Base-by-base conservation (phyloP, 2,329 filamentous ascomycete species). In the Triangularia setosa region DNA sequence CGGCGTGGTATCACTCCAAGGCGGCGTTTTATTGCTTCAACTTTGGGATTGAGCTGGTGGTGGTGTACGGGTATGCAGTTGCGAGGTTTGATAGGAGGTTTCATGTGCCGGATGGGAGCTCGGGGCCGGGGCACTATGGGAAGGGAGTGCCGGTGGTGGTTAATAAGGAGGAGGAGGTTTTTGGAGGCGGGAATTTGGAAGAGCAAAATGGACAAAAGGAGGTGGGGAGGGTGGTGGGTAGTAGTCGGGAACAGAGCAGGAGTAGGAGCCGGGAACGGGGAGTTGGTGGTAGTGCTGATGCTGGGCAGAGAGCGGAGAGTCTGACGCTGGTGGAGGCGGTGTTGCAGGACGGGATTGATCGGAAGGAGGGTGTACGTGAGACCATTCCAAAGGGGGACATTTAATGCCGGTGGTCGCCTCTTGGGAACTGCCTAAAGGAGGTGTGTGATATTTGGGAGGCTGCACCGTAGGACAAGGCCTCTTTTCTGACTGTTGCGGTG, bases 11-110 rank as follows among this genome's bases (percentile, higher is more conserved):
- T 74, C 84, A 92, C 71, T 80, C 79, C 72, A 90, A 88, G 74
- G 84, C 87, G 1, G 86, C 84, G 71, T 96, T 92, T 79, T 97
- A 95, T 78, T 77, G 87, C 72, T 91, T 95, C 79, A 90, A 91
- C 78, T 96, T 91, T 73, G 80, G 79, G n/a, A 81, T 93, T 35
- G 93, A 97, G 76, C 78, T 93, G 58, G 72, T 90, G 25, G 86
- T 92, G 55, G 82, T 93, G 5, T 83, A 82, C 61, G 76, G 88
- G 12, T 94, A 91, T 76, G 82, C 87, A 0, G 71, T 90, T 18
- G 76, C 83, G 24, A 84, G 92, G 48, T 87, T 95, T 68, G 93
- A 96, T 73, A 81, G 83, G 66, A 84, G 90, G 55, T 96, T 94
- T 78, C 83, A 89, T 72, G 79, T 95, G 23, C 91, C 91, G 1